These are phyloP conservation scores for Mucor ambiguus DNA, from an alignment of 371 early-diverging fungal species.

Conservation along the genomic window DNA sequence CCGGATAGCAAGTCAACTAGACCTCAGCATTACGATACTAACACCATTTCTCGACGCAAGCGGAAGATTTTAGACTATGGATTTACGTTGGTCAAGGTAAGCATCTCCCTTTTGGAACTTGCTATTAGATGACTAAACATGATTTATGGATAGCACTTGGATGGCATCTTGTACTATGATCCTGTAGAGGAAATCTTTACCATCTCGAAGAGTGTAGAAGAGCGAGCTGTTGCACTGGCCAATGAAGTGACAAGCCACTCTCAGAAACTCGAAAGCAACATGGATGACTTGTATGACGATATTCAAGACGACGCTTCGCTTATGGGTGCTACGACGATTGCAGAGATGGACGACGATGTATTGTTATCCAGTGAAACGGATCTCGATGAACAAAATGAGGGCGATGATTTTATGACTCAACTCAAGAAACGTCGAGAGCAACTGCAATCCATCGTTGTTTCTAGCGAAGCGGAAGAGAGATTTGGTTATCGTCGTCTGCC, in stretches of 20 bases:
- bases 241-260: neutral
- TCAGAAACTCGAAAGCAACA: neutral
- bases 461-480: constrained; percentile 22
- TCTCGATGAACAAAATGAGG: constrained; percentile 33
- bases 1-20: neutral
- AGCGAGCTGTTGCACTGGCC: neutral
- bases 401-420: constrained; percentile 46
- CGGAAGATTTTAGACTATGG: constrained; percentile 47
- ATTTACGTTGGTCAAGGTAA: constrained; percentile 52
- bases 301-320: neutral
- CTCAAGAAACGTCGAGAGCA: constrained; percentile 47
- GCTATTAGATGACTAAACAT: neutral
- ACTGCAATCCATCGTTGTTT: constrained; percentile 34
- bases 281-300: neutral
- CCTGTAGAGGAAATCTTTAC: constrained; percentile 42
- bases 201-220: constrained; percentile 17
- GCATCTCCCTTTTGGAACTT: neutral
- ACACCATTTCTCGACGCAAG: constrained; percentile 27
- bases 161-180: constrained; percentile 36
- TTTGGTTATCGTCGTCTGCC: constrained; percentile 28
- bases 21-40: neutral
- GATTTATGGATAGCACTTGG: constrained; percentile 33
- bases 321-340: constrained; percentile 15
- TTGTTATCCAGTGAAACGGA: constrained; percentile 36
- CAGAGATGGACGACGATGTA: constrained; percentile 50